Conservation (phyloP, 2,329 filamentous ascomycete species). For the Arthrobotrys conoides region DNA sequence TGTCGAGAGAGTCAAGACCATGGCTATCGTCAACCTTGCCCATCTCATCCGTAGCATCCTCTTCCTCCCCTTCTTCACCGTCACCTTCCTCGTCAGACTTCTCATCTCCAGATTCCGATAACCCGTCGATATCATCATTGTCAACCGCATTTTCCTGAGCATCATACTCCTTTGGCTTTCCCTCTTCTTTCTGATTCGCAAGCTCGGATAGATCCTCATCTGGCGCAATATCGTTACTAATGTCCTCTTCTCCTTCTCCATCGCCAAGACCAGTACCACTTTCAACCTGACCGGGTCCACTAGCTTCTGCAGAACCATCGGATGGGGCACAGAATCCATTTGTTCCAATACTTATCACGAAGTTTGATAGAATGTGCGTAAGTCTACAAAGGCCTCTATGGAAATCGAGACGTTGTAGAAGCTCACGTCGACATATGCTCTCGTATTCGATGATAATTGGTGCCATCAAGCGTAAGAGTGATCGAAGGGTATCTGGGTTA, state of each 20-base stretch:
- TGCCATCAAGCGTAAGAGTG: slow-evolving; percentile 68
- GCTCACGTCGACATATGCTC: slow-evolving; percentile 73
- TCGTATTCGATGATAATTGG: slow-evolving; percentile 84
- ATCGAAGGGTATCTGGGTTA: slow-evolving; percentile 12
- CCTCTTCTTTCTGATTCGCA: slow-evolving; percentile 78
- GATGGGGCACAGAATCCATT: slow-evolving; percentile 93
- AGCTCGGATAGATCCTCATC: slow-evolving; percentile 94
- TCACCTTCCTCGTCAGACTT: slow-evolving; percentile 75
- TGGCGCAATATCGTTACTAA: slow-evolving; percentile 94
- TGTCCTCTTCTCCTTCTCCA: slow-evolving; percentile 94
- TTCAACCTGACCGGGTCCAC: slow-evolving; percentile 75
- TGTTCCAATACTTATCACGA: slow-evolving; percentile 82
- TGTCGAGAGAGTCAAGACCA: slow-evolving; percentile 90
- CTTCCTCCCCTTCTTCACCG: slow-evolving; percentile 75
- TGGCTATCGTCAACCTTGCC: slow-evolving; percentile 91
- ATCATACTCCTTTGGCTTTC: slow-evolving; percentile 74
- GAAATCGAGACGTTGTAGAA: slow-evolving; percentile 74
- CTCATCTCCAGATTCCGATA: slow-evolving; percentile 74
- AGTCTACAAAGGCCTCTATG: slow-evolving; percentile 81
- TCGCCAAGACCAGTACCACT: slow-evolving; percentile 93
- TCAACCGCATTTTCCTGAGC: slow-evolving; percentile 89
- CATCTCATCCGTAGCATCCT: slow-evolving; percentile 87
- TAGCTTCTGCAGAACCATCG: slow-evolving; percentile 80
- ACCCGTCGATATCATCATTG: slow-evolving; percentile 94
- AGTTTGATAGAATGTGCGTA: slow-evolving; percentile 80